Evolutionary conservation across 257 asterid species (phyloP), one percentile per base, ranked within the genome.

Genomic region (Forsythia suspensa): DNA sequence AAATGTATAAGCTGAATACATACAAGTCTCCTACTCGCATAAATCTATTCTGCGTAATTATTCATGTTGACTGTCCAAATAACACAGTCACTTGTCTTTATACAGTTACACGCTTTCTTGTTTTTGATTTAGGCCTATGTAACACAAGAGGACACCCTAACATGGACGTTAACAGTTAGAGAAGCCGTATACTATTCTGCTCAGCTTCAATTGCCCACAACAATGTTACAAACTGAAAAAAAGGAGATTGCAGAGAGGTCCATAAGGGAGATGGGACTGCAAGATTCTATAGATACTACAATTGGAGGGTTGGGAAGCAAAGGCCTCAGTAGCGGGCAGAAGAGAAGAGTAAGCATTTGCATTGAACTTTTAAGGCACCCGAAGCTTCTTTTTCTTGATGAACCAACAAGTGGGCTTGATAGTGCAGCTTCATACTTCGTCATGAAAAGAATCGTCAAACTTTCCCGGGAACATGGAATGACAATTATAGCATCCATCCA

Each of bases 381-480:
- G 0, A 87, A 83, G 71, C 94, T 89, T 59, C 90, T 88, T 20
- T 88, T 91, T 82, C 91, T 91, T 4, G 96, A 90, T 55, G 94
- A 91, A 75, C 97, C 93, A 3, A 88, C 94, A 43, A 90, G 93
- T 71, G 94, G 94, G 18, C 90, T 91, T 6, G 94, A 91, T 29
- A 87, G 92, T 68, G 94, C 93, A 8, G 90, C 97, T 71, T 86
- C 90, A 0, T 86, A 79, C 81, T 81, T 76, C 34, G 83, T 87
- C 63, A 83, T 88, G 88, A 83, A 73, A 76, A 80, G 87, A 57
- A 88, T 90, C 10, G 85, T 80, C 3, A 83, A 84, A 57, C 86
- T 90, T 10, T 83, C 94, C 0, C 74, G 74, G 2, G 85, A 88
- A 43, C 83, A 88, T 76, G 87, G 81, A 65, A 87, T 88, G 95